A percentile compares a stretch with the other conserved stretches of the same genome.
Evolutionary conservation across 1,284 basidiomycete genomes (phyloP).

Genomic region (Boletus hoseneyae): DNA sequence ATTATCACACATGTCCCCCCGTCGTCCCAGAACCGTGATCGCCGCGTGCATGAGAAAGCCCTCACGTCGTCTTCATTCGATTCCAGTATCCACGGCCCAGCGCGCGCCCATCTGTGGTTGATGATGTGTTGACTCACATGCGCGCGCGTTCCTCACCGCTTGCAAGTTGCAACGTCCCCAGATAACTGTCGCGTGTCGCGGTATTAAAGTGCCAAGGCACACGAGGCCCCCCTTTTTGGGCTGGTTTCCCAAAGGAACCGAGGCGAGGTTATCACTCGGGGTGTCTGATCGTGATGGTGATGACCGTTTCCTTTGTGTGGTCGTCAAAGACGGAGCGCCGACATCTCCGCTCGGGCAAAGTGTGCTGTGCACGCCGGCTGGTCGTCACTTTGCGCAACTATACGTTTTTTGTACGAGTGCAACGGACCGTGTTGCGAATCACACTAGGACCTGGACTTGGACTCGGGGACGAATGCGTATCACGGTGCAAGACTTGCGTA

Average conservation of each 20-base stretch:
- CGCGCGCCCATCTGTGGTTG: neutral
- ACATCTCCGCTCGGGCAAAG: neutral
- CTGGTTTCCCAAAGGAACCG: neutral
- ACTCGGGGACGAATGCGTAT: no score
- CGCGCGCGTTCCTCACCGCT: neutral
- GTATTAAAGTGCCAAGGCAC: constrained; percentile 2
- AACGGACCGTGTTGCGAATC: neutral
- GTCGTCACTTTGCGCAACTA: neutral
- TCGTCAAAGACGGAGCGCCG: constrained; percentile 3
- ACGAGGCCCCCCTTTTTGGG: neutral
- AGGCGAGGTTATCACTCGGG: neutral
- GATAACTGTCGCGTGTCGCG: constrained; percentile 4
- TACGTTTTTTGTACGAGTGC: neutral
- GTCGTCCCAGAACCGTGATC: neutral
- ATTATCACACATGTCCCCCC: neutral
- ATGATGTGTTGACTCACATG: neutral
- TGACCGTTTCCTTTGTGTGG: constrained; percentile 6
- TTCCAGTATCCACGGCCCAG: neutral
- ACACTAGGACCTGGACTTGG: neutral
- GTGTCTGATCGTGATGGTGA: constrained; percentile 23
- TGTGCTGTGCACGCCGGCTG: neutral
- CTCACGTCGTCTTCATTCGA: neutral
- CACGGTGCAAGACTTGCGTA: no score
- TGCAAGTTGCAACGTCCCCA: neutral
- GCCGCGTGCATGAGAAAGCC: neutral